A percentile compares a stretch with the other conserved stretches of the same genome.
These are phyloP conservation scores for Pichia californica DNA, from an alignment of 805 yeast genomes.

Conservation along the genomic window DNA sequence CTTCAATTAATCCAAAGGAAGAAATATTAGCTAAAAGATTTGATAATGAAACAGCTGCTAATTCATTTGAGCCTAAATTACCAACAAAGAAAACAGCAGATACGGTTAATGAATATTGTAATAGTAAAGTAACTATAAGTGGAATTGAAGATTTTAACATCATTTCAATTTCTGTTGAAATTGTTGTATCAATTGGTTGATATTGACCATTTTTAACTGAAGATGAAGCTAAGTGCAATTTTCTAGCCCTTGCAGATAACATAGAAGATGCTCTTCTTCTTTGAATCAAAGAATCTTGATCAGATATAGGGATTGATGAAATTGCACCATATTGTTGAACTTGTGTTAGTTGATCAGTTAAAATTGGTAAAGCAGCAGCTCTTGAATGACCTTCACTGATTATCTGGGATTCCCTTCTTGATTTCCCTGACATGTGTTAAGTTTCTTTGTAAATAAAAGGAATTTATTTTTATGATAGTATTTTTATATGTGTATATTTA, in stretches of 20 bases:
- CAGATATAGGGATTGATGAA: not conserved
- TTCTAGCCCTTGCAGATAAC: slow-evolving; percentile 12
- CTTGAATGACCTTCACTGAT: not conserved
- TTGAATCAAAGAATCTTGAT: slow-evolving; percentile 20
- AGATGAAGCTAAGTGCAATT: slow-evolving; percentile 16
- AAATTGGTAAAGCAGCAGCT: not conserved
- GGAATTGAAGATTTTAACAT: slow-evolving; percentile 42
- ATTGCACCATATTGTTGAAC: slow-evolving; percentile 13
- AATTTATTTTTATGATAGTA: too few species aligned
- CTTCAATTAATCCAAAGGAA: slow-evolving; percentile 50
- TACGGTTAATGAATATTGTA: slow-evolving; percentile 48
- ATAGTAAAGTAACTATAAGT: slow-evolving; percentile 44
- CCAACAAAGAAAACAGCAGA: slow-evolving; percentile 52
- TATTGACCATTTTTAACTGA: slow-evolving; percentile 19
- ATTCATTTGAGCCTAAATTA: slow-evolving; percentile 50
- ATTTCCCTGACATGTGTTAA: not conserved
- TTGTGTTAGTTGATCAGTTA: not conserved
- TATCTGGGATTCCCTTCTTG: not conserved
- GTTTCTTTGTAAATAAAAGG: too few species aligned
- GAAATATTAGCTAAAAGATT: slow-evolving; percentile 52
- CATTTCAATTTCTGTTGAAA: slow-evolving; percentile 32
- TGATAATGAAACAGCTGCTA: slow-evolving; percentile 55
- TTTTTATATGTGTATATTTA: too few species aligned
- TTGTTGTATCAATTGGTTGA: slow-evolving; percentile 37
- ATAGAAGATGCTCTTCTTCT: slow-evolving; percentile 23